These are phyloP conservation scores for Entonaema liquescens DNA, from an alignment of 495 filamentous ascomycete species.

Conservation along the genomic window DNA sequence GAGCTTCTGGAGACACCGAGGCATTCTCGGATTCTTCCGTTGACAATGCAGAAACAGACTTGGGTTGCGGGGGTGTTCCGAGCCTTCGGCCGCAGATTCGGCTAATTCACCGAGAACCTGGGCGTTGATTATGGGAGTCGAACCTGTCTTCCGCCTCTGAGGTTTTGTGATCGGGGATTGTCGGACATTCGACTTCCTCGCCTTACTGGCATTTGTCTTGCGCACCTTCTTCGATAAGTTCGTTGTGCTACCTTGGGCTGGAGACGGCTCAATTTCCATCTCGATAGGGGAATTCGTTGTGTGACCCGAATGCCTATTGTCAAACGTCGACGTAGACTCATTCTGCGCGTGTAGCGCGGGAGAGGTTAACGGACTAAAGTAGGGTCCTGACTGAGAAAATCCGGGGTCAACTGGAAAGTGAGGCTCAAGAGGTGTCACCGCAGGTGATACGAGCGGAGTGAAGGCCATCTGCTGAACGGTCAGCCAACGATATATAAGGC, in stretches of 20 bases:
- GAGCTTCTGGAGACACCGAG: conserved; percentile 63
- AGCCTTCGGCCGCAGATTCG: conserved; percentile 44
- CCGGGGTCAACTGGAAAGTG: conserved; percentile 81
- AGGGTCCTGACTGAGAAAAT: conserved; percentile 84
- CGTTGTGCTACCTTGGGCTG: conserved; percentile 46
- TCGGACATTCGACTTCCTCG: conserved; percentile 64
- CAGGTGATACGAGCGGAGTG: conserved; percentile 93
- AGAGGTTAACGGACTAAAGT: conserved; percentile 93
- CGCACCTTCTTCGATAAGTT: conserved; percentile 58
- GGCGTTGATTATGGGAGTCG: conserved; percentile 64
- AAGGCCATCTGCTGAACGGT: conserved; percentile 75
- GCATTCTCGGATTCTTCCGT: conserved; percentile 60
- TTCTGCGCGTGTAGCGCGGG: conserved; percentile 88
- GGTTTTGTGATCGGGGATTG: conserved; percentile 90
- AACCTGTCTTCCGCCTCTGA: conserved; percentile 67
- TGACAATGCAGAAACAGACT: conserved; percentile 49
- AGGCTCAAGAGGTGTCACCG: conserved; percentile 88
- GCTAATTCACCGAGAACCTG: conserved; percentile 64
- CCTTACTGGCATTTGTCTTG: conserved; percentile 55
- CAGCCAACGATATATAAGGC: conserved; percentile 33
- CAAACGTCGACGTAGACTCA: conserved; percentile 54
- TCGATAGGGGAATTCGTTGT: conserved; percentile 56
- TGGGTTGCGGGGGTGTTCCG: conserved; percentile 35
- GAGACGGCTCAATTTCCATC: conserved; percentile 55
- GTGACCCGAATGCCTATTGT: conserved; percentile 50